Evolutionary conservation across 495 filamentous ascomycete species (phyloP), one percentile per base, ranked within the genome.

Genomic region (Penicillium roqueforti): DNA sequence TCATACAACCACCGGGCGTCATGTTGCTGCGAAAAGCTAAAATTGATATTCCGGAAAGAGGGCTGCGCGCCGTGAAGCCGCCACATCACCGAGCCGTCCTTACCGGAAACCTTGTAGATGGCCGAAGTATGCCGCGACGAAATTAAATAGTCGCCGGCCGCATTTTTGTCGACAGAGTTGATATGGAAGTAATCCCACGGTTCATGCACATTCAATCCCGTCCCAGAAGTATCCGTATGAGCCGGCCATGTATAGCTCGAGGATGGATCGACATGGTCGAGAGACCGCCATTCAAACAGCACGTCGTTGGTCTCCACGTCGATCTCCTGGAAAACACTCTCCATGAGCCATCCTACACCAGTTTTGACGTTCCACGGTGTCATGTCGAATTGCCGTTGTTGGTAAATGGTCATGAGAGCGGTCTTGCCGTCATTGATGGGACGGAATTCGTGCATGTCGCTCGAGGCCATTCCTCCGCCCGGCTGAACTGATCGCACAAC

Each of bases 181-280:
- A 86, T 81, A 64, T 84, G 82, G 69, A 84, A 85, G 62, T 80
- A 84, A 63, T 86, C 81, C 78, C 79, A 85, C 4, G 82, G 76
- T 54, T 77, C 62, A 51, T 59, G 61, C 38, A 71, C 64, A 40
- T 69, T 58, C 61, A 76, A 58, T 44, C 72, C 72, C 20, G 74
- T 70, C 29, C 76, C 70, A 55, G 70, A 74, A 47, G 74, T 74
- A 66, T 80, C 77, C 3, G 76, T 78, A 25, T 72, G 66, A 20
- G 61, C 53, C 39, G 75, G 72, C 57, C 62, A 74, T 16, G 71
- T 79, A 57, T 76, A 78, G 46, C 65, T 71, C 45, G 59, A 60
- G 0, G 71, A 75, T 0, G 78, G 78, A 51, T 76, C 74, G 47
- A 78, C 68, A 60, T 81, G 77, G 41, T 81, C 77, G 3, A 78